Evolutionary conservation across 768 basidiomycete species (phyloP), one percentile per base, ranked within the genome.

Genomic region (Pulveroboletus ravenelii): DNA sequence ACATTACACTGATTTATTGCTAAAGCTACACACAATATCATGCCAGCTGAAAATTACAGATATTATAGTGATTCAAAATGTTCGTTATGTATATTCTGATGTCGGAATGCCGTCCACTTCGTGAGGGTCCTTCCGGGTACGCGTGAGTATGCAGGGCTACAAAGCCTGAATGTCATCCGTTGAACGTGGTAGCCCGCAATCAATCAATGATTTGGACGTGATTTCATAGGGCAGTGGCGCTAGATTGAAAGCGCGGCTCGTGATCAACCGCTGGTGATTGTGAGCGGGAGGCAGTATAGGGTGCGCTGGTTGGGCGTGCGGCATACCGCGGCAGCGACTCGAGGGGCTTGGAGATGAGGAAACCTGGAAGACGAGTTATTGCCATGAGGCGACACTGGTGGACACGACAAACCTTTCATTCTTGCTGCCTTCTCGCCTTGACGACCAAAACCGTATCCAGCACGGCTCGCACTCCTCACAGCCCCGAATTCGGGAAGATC

Each of bases 381-480:
- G 17, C 39, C 14, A 23, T 23, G 40, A 20, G 10, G 44, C 29
- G 23, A 40, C 25, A 59, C 35, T 37, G 54, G 29, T 15, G 43
- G 18, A 49, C 1, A 42, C 6, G 34, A 52, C 66, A 30, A 50
- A 69, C 86, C 87, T 61, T 72, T 80, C 58, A 81, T 66, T 9
- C 73, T 81, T 10, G 85, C 87, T 46, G 78, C 77, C 68, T 85
- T 87, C 69, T 90, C 85, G 5, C 81, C 88, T 59, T 87, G 85
- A 52, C 82, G 76, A 35, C 89, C 88, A 59, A 92, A 92, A n/a
- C 89, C 87, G 54, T 82, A 79, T 10, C 84, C 80, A 45, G 74
- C 70, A 61, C 77, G 79, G 54, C 56, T 68, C 23, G 15, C 52
- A 50, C 54, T 57, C 31, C 62, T 56, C 29, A 41, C 40, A 1